Conservation (phyloP, 495 filamentous ascomycete genomes). For the Coniosporium apollinis region DNA sequence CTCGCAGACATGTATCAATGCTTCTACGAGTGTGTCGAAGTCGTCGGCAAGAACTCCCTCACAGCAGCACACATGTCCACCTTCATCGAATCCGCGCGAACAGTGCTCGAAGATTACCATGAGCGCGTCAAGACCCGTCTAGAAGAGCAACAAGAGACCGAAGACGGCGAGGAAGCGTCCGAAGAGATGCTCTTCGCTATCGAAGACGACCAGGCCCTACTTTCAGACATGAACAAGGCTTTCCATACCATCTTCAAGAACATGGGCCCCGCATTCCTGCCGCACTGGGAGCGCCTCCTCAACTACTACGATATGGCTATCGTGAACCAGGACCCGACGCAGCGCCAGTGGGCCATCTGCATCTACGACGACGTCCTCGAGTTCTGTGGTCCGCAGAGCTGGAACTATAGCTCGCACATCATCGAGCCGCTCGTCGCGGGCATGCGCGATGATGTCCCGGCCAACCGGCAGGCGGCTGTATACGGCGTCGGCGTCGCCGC, state of each 20-base stretch:
- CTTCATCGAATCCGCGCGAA: conserved; percentile 72
- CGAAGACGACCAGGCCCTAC: conserved; percentile 89
- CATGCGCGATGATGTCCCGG: conserved; percentile 67
- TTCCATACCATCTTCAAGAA: conserved; percentile 99
- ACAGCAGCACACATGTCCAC: conserved; percentile 58
- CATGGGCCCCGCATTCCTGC: conserved; percentile 69
- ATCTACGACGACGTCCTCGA: conserved; percentile 98
- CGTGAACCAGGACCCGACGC: conserved; percentile 68
- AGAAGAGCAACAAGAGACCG: conserved; percentile 53
- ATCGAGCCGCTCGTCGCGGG: conserved; percentile 70
- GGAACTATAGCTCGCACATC: conserved; percentile 68
- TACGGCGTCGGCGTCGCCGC: conserved; percentile 95
- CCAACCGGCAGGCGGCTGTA: conserved; percentile 89
- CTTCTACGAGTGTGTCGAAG: conserved; percentile 97
- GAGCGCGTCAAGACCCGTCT: conserved; percentile 59
- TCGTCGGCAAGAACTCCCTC: conserved; percentile 71
- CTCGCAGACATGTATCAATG: conserved; percentile 99
- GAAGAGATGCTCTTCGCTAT: conserved; percentile 77
- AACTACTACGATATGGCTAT: conserved; percentile 74
- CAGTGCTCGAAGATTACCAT: conserved; percentile 82
- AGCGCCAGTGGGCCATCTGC: conserved; percentile 95
- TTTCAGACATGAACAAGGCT: conserved; percentile 99
- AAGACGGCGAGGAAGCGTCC: conserved; percentile 61
- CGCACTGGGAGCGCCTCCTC: conserved; percentile 69
- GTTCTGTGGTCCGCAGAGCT: conserved; percentile 77